Percentiles rank a stretch among this genome's conserved stretches.
Conservation (phyloP, 805 yeast genomes). For the Saturnispora kantuleensis region DNA sequence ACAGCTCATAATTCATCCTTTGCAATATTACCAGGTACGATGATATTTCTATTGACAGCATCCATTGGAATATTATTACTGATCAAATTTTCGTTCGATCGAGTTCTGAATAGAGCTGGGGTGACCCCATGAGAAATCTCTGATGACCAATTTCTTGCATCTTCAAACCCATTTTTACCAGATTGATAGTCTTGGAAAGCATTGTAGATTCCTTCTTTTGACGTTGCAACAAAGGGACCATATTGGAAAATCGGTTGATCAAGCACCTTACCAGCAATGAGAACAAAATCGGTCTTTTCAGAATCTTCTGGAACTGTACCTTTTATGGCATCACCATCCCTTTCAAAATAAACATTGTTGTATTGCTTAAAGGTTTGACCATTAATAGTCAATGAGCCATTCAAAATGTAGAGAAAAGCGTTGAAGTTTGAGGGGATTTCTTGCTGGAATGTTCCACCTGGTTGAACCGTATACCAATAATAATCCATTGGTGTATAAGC, state of each 20-base stretch:
- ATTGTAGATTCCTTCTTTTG: constrained; percentile 52
- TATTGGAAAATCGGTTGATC: constrained; percentile 75
- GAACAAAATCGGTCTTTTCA: constrained; percentile 48
- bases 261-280: constrained; percentile 68
- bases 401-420: constrained; percentile 56
- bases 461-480: constrained; percentile 54
- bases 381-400: constrained; percentile 46
- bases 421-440: constrained; percentile 51
- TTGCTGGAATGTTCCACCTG: constrained; percentile 59
- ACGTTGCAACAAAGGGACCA: constrained; percentile 84
- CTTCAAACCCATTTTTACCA: constrained; percentile 61
- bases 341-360: constrained; percentile 53
- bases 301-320: constrained; percentile 43
- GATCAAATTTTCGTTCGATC: constrained; percentile 15
- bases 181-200: constrained; percentile 67
- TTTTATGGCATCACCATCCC: constrained; percentile 52
- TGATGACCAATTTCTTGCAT: constrained; percentile 50
- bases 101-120: constrained; percentile 18
- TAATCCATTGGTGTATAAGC: constrained; percentile 77
- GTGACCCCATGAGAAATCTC: constrained; percentile 29
- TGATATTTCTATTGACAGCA: constrained; percentile 9
- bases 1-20: constrained; percentile 17
- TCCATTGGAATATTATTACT: constrained; percentile 6
- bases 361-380: constrained; percentile 32
- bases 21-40: neutral